Evolutionary conservation across 176 grass and related monocot species (phyloP), one percentile per base, ranked within the genome.

Genomic region (Alopecurus myosuroides): DNA sequence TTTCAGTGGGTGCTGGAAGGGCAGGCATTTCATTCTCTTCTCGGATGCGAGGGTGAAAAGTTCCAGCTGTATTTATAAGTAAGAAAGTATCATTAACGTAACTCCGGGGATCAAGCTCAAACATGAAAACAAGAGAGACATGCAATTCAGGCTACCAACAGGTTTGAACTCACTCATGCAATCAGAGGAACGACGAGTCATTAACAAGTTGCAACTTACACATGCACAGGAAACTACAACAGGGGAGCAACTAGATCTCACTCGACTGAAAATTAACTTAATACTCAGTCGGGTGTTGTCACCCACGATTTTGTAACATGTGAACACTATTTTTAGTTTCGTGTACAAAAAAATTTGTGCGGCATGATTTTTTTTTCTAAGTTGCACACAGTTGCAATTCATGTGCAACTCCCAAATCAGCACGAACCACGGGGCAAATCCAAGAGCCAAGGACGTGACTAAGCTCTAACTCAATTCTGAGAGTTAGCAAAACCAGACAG

Each of bases 1-100:
- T 80, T 76, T 85, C 69, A 70, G 60, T 74, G 79, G 67, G 70
- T 49, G 83, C 77, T 15, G 83, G 83, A 81, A 94, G 88, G 0
- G 31, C 39, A 78, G 45, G 49, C 68, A 60, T 86, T 76, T 73
- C 62, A 64, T 75, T 51, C 22, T 28, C 65, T 44, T 68, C 82
- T 66, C 9, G 80, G 61, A 26, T 37, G 46, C 19, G 26, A 66
- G 51, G 10, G 29, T 11, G 52, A 37, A 35, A 41, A 80, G 7
- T 72, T 53, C 88, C 86, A 88, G 68, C 68, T 51, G 49, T 74
- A 74, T 58, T 63, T 34, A 42, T 11, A 66, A 78, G 20, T 19
- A 37, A 20, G 70, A 9, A 84, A 20, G 8, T 30, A 61, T 53
- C 30, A 84, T 78, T 78, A 33, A 44, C 39, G 19, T 20, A 79